A percentile compares a stretch with the other conserved stretches of the same genome.
These are phyloP conservation scores for Clitopilus passeckerianus DNA, from an alignment of 768 basidiomycete species.

Conservation along the genomic window DNA sequence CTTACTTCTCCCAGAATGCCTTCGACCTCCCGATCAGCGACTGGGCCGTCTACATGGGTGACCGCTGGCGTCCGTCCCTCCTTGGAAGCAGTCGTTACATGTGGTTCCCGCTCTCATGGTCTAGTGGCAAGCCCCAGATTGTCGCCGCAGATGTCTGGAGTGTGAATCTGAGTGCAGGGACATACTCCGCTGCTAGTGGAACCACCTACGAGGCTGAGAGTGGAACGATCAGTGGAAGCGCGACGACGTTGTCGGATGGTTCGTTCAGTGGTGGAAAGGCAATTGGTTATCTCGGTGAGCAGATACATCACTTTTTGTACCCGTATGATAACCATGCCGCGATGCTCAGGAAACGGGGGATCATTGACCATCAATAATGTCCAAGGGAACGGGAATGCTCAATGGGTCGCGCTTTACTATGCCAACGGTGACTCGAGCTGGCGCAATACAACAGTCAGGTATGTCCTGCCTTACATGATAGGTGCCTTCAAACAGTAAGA, in stretches of 20 bases:
- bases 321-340: not conserved
- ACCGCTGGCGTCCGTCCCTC: conserved; percentile 51
- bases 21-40: conserved; percentile 48
- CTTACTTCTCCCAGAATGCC: conserved; percentile 60
- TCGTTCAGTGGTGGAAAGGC: conserved; percentile 50
- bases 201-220: conserved; percentile 53
- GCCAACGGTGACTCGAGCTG: conserved; percentile 59
- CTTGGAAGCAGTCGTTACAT: conserved; percentile 57
- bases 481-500: not conserved
- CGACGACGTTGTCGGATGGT: conserved; percentile 34
- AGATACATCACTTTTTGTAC: not conserved
- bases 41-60: conserved; percentile 56
- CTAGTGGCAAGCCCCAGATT: conserved; percentile 47
- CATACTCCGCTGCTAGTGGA: conserved; percentile 43
- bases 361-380: conserved; percentile 51
- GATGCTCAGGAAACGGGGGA: conserved; percentile 45
- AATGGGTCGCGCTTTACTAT: conserved; percentile 60
- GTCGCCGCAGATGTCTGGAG: conserved; percentile 55
- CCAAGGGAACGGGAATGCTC: conserved; percentile 44
- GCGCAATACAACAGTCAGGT: conserved; percentile 59
- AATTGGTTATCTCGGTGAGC: conserved; percentile 50
- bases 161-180: conserved; percentile 39
- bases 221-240: conserved; percentile 42
- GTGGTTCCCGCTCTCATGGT: conserved; percentile 58
- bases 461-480: conserved; percentile 4